Evolutionary conservation across 2,329 filamentous ascomycete genomes (phyloP).

Genomic region (Macrophomina tecta): DNA sequence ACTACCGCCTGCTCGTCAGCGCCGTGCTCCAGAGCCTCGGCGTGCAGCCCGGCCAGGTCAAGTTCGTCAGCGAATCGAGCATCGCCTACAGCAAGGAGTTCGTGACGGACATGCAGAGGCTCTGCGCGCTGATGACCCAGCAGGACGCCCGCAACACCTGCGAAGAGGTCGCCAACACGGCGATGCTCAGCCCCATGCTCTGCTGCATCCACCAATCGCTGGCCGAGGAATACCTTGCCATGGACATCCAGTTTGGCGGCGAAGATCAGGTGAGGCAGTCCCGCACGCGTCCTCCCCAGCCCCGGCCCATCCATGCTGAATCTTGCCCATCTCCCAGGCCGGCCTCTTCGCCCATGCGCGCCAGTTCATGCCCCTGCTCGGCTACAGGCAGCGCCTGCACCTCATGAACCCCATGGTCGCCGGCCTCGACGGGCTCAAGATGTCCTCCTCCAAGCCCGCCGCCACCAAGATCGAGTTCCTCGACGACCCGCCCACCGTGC

Average conservation of each 20-base stretch:
- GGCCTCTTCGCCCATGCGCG: not conserved
- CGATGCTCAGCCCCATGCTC: slow-evolving; percentile 12
- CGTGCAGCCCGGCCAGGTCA: not conserved
- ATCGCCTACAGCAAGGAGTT: slow-evolving; percentile 4
- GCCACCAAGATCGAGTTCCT: not conserved
- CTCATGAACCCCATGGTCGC: not conserved
- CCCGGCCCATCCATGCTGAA: too few relatives aligned
- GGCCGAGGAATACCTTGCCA: not conserved
- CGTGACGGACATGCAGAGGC: not conserved
- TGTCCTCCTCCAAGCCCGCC: not conserved
- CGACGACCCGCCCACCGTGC: not conserved
- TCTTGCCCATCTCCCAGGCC: not conserved
- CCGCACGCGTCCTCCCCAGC: too few relatives aligned
- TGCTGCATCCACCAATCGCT: not conserved
- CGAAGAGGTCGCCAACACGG: not conserved
- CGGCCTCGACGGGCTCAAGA: not conserved
- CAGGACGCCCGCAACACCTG: slow-evolving; percentile 2
- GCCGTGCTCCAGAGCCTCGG: not conserved
- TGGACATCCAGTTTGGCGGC: not conserved
- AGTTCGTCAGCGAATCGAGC: not conserved
- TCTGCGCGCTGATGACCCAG: slow-evolving; percentile 8
- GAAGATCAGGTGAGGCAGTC: not conserved
- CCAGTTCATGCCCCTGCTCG: not conserved
- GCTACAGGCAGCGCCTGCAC: not conserved
- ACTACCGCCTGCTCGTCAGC: not conserved